Base-by-base conservation (phyloP, 169 alveolate species). In the Cryptosporidium andersoni region DNA sequence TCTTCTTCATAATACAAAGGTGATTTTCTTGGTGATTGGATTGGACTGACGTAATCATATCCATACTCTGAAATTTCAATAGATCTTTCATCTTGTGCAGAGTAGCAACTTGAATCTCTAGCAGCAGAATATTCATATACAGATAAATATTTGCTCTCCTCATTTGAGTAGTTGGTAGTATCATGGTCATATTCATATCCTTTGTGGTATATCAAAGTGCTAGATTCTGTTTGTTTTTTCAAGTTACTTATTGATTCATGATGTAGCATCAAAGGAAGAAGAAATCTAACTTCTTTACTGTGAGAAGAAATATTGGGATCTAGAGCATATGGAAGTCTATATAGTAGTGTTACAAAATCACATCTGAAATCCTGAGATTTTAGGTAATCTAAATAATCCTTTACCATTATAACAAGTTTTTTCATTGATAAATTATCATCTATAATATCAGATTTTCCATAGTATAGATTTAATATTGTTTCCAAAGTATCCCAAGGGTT, bases 401-500 rank as follows among this genome's bases (percentile, higher is more conserved):
- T 60, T 36, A 74, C 25, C 42, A 39, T 43, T 42, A 45, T 63
- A 45, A 68, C 43, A 58, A 74, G 43, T 6, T 74, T 63, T 11
- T 42, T n/a, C 67, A 74, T 56, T 1, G 53, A 55, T 45, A 43
- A 55, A 14, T 45, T 47, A 2, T 56, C 37, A 7, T 37, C 62
- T 12, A 0, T 12, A 2, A 14, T n/a, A 2, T 34, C 16, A 4
- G 25, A 36, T 4, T 14, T 39, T 3, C 45, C 25, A 25, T 25
- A 25, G 37, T 40, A 43, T 43, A 45, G 62, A n/a, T 42, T 74
- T 40, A 74, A 56, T 36, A 47, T 42, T n/a, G 58, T 40, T 11
- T 74, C 82, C n/a, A 74, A 14, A 14, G 34, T 68, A 45, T 74
- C 60, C 82, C 82, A 74, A 25, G 82, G 82, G n/a, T n/a, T 39